These are phyloP conservation scores for Aureobasidium namibiae DNA, from an alignment of 2,329 filamentous ascomycete species.

Conservation along the genomic window DNA sequence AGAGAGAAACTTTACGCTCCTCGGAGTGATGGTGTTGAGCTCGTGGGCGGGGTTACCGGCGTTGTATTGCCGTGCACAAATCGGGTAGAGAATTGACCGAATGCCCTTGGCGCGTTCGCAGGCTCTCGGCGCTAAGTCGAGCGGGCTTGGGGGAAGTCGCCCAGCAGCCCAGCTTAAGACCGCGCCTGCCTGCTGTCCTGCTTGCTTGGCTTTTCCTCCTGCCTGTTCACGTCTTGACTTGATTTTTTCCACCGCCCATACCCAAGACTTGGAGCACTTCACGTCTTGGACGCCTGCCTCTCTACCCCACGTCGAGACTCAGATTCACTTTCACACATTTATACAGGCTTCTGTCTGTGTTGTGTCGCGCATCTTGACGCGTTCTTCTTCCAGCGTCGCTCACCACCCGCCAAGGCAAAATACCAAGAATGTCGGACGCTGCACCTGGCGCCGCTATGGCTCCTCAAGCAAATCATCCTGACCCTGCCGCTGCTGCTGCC, in stretches of 20 bases:
- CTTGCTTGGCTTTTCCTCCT: background rate
- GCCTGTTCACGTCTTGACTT: background rate
- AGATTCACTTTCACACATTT: background rate
- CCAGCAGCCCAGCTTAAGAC: no score
- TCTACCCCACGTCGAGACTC: background rate
- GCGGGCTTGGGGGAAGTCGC: no score
- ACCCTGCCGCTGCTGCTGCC: slow-evolving; percentile 2
- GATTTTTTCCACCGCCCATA: background rate
- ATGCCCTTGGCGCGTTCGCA: no score
- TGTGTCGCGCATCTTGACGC: background rate
- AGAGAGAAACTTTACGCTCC: no score
- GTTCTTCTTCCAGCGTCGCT: background rate
- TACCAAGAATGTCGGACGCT: background rate
- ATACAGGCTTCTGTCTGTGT: background rate
- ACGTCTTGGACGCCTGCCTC: background rate
- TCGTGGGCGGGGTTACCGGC: no score
- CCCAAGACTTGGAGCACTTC: background rate
- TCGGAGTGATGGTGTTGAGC: no score
- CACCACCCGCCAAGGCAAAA: no score
- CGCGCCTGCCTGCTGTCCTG: background rate
- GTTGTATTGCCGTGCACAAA: background rate
- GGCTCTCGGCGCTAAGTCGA: background rate
- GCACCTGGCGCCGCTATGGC: background rate
- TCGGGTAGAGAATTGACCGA: background rate
- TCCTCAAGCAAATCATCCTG: background rate